These are phyloP conservation scores for Didymella exigua DNA, from an alignment of 2,329 filamentous ascomycete genomes.

Conservation along the genomic window DNA sequence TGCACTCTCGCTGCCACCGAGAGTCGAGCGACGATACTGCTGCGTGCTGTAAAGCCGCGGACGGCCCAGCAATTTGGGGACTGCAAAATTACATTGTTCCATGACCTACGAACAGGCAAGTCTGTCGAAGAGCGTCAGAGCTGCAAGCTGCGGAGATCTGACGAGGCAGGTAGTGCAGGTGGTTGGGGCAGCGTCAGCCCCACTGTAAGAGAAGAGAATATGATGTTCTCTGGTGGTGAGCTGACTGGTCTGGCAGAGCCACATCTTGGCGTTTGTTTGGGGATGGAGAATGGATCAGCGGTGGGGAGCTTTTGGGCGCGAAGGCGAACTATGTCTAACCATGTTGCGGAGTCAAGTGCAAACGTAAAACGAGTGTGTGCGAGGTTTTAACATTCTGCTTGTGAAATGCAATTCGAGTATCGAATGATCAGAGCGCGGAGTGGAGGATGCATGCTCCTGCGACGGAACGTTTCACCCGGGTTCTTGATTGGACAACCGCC, in stretches of 20 bases:
- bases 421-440: slow-evolving; percentile 10
- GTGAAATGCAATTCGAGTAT: slow-evolving; percentile 8
- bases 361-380: too few relatives aligned
- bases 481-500: slow-evolving; percentile 1
- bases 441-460: slow-evolving; percentile 8
- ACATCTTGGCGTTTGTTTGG: slow-evolving; percentile 28
- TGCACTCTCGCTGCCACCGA: slow-evolving; percentile 4
- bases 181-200: slow-evolving; percentile 9
- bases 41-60: not conserved
- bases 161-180: not conserved
- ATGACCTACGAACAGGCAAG: not conserved
- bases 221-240: slow-evolving; percentile 13
- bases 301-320: slow-evolving; percentile 13
- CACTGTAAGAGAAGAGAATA: slow-evolving; percentile 4
- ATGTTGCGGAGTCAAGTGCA: too few relatives aligned
- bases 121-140: not conserved
- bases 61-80: slow-evolving; percentile 3
- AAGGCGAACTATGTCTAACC: slow-evolving; percentile 6
- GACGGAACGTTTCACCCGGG: slow-evolving; percentile 11
- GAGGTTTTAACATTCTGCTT: slow-evolving; percentile 7
- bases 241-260: slow-evolving; percentile 11
- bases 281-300: slow-evolving; percentile 11
- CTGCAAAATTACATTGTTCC: not conserved
- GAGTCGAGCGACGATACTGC: too few relatives aligned
- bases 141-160: slow-evolving; percentile 8